phyloP scores from a whole-genome alignment of 2,329 filamentous ascomycete genomes.

The Aspergillus niger region DNA sequence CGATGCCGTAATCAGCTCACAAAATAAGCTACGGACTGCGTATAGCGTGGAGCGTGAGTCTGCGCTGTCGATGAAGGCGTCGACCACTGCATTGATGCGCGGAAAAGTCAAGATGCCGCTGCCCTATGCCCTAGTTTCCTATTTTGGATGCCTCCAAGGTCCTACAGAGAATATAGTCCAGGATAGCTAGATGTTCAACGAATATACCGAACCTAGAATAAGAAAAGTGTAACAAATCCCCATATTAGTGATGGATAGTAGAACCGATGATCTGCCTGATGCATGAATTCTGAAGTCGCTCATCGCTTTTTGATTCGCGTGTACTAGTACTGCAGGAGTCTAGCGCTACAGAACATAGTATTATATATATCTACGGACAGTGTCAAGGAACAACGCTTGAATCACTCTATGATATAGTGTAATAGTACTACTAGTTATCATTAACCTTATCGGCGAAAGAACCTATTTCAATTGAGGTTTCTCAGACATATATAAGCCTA shows the following conservation, averaged over 20 bases:
- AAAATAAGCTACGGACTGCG: background rate
- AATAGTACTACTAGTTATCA: background rate
- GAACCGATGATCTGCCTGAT: no score
- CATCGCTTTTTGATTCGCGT: no score
- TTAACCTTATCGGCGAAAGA: background rate
- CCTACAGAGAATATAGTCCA: no score
- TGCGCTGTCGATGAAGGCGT: background rate
- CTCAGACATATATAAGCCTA: constrained; percentile 1
- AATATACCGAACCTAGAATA: no score
- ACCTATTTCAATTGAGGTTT: background rate
- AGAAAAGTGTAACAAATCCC: no score
- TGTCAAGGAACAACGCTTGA: no score
- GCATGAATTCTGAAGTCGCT: no score
- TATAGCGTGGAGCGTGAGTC: background rate
- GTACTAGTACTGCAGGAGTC: no score
- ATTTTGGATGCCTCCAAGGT: constrained; percentile 19
- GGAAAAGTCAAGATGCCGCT: constrained; percentile 35
- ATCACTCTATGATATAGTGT: no score
- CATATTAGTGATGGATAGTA: no score
- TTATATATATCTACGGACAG: no score
- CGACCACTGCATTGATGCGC: constrained; percentile 17
- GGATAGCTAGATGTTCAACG: background rate
- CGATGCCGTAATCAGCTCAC: background rate
- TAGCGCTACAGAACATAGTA: no score
- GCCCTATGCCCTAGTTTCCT: constrained; percentile 45